phyloP scores from a whole-genome alignment of 768 basidiomycete genomes.

The Lactarius sp. region DNA sequence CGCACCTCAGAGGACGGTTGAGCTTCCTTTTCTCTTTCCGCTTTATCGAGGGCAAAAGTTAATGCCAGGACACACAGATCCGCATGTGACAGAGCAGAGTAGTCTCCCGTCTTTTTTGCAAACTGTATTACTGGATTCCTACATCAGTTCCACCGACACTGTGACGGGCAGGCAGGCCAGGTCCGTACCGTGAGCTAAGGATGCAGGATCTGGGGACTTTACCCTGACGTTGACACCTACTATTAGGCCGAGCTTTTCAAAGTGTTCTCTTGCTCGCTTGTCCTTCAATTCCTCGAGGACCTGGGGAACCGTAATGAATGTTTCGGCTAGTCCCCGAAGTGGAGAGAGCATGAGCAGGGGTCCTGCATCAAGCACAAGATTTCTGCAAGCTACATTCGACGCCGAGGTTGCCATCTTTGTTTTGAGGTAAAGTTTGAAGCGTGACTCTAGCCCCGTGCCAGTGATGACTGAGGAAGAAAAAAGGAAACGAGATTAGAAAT shows the following conservation, averaged over 20 bases:
- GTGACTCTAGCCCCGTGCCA: too few species aligned
- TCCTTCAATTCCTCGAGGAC: conserved; percentile 90
- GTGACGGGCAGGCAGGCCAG: background rate
- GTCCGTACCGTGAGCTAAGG: conserved; percentile 56
- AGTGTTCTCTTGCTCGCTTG: conserved; percentile 79
- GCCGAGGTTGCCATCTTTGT: conserved; percentile 22
- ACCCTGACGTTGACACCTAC: conserved; percentile 73
- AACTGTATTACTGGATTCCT: conserved; percentile 67
- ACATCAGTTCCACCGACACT: conserved; percentile 16
- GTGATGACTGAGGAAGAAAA: background rate
- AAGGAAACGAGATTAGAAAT: background rate
- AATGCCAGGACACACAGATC: conserved; percentile 91
- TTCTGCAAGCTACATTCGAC: conserved; percentile 52
- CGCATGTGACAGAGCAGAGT: conserved; percentile 82
- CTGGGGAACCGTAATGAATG: conserved; percentile 84
- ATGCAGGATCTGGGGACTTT: conserved; percentile 60
- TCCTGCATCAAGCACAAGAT: conserved; percentile 89
- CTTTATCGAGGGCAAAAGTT: conserved; percentile 70
- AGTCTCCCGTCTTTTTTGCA: conserved; percentile 96
- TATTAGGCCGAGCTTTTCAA: conserved; percentile 69
- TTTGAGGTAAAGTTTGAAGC: background rate
- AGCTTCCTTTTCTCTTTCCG: conserved; percentile 35
- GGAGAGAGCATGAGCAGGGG: conserved; percentile 87
- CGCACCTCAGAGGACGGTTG: conserved; percentile 28
- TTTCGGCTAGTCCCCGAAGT: conserved; percentile 80